phyloP scores from a whole-genome alignment of 257 asterid species.

The Cordia subcordata region DNA sequence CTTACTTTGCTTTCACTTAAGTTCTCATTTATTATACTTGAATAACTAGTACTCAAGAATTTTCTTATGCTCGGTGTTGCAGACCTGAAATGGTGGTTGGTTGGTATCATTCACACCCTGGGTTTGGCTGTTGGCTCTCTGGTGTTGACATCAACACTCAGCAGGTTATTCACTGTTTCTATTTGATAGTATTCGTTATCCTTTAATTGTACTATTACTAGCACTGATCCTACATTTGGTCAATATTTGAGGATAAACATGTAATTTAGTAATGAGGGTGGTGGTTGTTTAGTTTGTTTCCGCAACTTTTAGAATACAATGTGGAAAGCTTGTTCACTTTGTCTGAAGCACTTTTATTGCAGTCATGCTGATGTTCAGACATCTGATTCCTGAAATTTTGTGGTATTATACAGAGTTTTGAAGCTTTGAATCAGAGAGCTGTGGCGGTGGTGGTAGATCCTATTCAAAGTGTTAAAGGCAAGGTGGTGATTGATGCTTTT shows the following conservation, averaged over 20 bases:
- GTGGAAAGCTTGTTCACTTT: too few relatives aligned
- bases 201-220: slow-evolving; percentile 5
- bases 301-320: too few relatives aligned
- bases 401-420: slow-evolving; percentile 73
- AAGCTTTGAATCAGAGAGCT: slow-evolving; percentile 94
- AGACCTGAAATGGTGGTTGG: slow-evolving; percentile 99
- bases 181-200: background rate
- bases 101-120: slow-evolving; percentile 99
- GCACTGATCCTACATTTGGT: too few relatives aligned
- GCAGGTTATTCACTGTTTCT: slow-evolving; percentile 50
- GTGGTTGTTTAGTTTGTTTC: too few relatives aligned
- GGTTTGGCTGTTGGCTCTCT: slow-evolving; percentile 98
- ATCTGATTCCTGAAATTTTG: background rate
- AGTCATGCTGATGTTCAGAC: too few relatives aligned
- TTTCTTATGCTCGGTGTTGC: slow-evolving; percentile 21
- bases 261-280: too few relatives aligned
- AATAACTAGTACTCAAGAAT: background rate
- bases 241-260: too few relatives aligned
- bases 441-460: slow-evolving; percentile 99
- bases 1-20: background rate
- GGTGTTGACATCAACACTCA: slow-evolving; percentile 96
- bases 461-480: slow-evolving; percentile 95
- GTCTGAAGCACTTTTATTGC: too few relatives aligned
- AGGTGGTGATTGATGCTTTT: slow-evolving; percentile 95
- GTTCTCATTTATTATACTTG: slow-evolving; percentile 3